Evolutionary conservation across 2,329 filamentous ascomycete genomes (phyloP).

Genomic region (Xylariaceae sp.): DNA sequence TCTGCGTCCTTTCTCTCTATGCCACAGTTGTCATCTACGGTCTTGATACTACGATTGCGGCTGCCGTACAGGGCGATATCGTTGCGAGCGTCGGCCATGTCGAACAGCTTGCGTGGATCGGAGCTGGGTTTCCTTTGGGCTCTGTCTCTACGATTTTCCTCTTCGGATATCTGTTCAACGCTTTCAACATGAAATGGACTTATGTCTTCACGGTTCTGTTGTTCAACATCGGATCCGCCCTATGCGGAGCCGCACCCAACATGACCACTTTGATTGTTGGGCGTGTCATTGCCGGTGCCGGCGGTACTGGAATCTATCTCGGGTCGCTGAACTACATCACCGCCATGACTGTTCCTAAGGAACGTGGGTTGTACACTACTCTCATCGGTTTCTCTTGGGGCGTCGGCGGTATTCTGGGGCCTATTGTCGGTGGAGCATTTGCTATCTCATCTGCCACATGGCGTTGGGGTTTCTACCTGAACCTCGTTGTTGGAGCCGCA

Average conservation of each 20-base stretch:
- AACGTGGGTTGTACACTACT: slow-evolving; percentile 30
- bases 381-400: slow-evolving; percentile 32
- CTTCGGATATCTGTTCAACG: slow-evolving; percentile 32
- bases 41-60: slow-evolving; percentile 43
- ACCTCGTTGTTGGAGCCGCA: slow-evolving; percentile 44
- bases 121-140: slow-evolving; percentile 36
- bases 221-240: slow-evolving; percentile 26
- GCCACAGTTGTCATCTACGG: slow-evolving; percentile 31
- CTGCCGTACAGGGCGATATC: slow-evolving; percentile 40
- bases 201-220: slow-evolving; percentile 17
- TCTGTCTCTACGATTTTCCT: slow-evolving; percentile 35
- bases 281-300: slow-evolving; percentile 6
- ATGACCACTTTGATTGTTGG: slow-evolving; percentile 22
- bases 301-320: slow-evolving; percentile 20
- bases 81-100: slow-evolving; percentile 32
- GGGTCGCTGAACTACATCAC: slow-evolving; percentile 28
- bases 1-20: slow-evolving; percentile 7
- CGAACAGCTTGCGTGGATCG: slow-evolving; percentile 39
- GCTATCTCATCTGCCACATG: slow-evolving; percentile 38
- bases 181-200: slow-evolving; percentile 41
- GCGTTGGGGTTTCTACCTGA: slow-evolving; percentile 53
- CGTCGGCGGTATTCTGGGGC: slow-evolving; percentile 35
- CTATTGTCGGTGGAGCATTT: slow-evolving; percentile 44
- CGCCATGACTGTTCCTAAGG: slow-evolving; percentile 24
- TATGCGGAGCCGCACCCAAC: slow-evolving; percentile 32